Conservation (phyloP, 805 yeast genomes). For the Isabelozyma gotoi region DNA sequence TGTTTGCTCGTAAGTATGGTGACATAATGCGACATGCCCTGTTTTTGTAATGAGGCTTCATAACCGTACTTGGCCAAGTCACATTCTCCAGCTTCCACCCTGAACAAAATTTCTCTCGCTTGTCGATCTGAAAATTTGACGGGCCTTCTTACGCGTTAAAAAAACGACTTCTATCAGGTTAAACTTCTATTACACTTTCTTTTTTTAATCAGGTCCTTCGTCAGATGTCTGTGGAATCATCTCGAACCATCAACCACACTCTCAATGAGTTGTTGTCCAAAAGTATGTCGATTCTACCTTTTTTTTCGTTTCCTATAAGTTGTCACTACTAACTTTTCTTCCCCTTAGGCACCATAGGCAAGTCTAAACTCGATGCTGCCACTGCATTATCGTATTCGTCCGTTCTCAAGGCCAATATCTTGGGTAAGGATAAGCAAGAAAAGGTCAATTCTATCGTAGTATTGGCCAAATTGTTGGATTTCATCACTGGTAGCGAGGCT, state of each 20-base stretch:
- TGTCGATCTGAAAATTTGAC: no score
- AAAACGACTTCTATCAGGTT: no score
- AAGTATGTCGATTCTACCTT: constrained; percentile 20
- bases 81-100: no score
- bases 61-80: no score
- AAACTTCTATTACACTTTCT: background rate
- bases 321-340: constrained; percentile 11
- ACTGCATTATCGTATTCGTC: constrained; percentile 34
- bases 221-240: constrained; percentile 22
- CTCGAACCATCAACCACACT: constrained; percentile 43
- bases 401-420: constrained; percentile 40
- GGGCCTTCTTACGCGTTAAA: no score
- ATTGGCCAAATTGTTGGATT: constrained; percentile 51
- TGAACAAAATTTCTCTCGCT: no score
- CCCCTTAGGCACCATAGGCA: constrained; percentile 21
- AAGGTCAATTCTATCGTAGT: constrained; percentile 53
- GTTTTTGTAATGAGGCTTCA: no score
- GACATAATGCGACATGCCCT: no score
- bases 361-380: constrained; percentile 28
- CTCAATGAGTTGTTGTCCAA: constrained; percentile 43
- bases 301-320: background rate
- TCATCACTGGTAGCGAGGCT: constrained; percentile 40
- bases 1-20: no score
- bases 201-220: no score
- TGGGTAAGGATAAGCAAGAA: constrained; percentile 49